Base-by-base conservation (phyloP, 176 grass and related monocot genomes). In the Oropetium thomaeum region DNA sequence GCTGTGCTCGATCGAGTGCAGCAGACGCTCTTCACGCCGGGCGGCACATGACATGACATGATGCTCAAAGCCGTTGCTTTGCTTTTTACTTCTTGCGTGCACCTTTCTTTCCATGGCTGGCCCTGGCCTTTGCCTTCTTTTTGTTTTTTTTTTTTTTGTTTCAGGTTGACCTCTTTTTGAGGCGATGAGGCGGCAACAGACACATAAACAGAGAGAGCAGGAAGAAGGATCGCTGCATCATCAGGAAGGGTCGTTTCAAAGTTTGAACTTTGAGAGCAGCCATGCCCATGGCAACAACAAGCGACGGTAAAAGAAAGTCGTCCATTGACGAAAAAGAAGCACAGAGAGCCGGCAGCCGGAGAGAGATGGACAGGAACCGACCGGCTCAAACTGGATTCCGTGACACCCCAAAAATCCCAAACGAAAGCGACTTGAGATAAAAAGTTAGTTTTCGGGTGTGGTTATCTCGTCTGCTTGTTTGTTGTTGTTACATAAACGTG, bases 141-240 rank as follows among this genome's bases (percentile, higher is more conserved):
- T 61, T 53, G n/a, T n/a, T n/a, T n/a, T n/a, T n/a, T n/a, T n/a
- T n/a, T n/a, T n/a, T n/a, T n/a, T n/a, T n/a, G n/a, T n/a, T 39
- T 8, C 62, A 54, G 51, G 70, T 16, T 37, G 75, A 59, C 82
- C n/a, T 16, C 53, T 68, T 72, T 84, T 64, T 64, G 43, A 81
- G 64, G 77, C 13, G 30, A 55, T n/a, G n/a, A n/a, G n/a, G n/a
- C n/a, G 65, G 64, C 32, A 10, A 22, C 13, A 47, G n/a, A n/a
- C 31, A 58, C 34, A n/a, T n/a, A n/a, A n/a, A n/a, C n/a, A n/a
- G n/a, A n/a, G n/a, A n/a, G n/a, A n/a, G n/a, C n/a, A 2, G 27
- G 40, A 31, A 17, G 31, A 62, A 81, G 73, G 64, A 62, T 28
- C 57, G 75, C 71, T 27, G 43, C n/a, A n/a, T n/a, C n/a, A n/a